Conservation (phyloP, 148 eudicot genomes). For the Chenopodium album region DNA sequence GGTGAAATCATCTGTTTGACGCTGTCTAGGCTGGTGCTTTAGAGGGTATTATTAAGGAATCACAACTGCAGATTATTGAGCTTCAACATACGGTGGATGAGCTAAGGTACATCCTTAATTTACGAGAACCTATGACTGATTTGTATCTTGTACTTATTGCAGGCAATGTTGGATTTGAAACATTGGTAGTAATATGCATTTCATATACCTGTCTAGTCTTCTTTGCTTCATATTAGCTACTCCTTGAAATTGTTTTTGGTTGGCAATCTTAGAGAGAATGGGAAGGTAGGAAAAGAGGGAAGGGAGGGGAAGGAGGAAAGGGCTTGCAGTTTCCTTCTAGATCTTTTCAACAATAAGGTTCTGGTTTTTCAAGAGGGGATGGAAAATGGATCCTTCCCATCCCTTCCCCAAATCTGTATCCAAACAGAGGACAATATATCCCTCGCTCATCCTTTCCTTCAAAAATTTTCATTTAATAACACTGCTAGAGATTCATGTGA, state of each 20-base stretch:
- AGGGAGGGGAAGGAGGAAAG: neutral
- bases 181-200: conserved; percentile 1
- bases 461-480: neutral
- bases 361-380: neutral
- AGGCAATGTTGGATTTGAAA: neutral
- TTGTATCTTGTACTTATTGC: neutral
- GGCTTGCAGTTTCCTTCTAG: neutral
- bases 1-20: conserved; percentile 20
- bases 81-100: conserved; percentile 85
- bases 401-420: neutral
- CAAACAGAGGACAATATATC: neutral
- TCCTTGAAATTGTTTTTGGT: neutral
- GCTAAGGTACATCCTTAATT: conserved; percentile 55
- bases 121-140: neutral
- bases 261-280: neutral
- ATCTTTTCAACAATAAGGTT: neutral
- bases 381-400: neutral
- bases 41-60: conserved; percentile 85
- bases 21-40: conserved; percentile 84
- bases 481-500: neutral
- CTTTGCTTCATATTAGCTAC: neutral
- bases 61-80: conserved; percentile 88
- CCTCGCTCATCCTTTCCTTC: neutral
- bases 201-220: neutral
- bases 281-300: neutral